Percentiles rank a stretch among this genome's conserved stretches.
phyloP scores from a whole-genome alignment of 2,329 filamentous ascomycete genomes.

The Colletotrichum phormii region DNA sequence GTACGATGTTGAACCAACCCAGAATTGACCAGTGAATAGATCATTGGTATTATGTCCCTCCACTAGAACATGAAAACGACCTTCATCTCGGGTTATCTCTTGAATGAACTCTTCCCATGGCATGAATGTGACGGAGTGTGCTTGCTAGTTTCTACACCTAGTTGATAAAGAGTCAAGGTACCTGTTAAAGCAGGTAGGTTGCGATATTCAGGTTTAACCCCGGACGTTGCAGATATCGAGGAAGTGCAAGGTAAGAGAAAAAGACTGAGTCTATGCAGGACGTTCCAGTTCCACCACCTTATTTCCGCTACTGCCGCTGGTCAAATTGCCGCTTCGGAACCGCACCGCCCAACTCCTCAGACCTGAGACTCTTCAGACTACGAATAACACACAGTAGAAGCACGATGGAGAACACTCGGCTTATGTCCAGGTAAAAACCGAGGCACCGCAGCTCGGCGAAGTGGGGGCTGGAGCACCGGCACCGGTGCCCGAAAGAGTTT shows the following conservation, averaged over 20 bases:
- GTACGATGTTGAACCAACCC: no score
- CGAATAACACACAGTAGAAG: neutral
- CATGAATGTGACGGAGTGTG: no score
- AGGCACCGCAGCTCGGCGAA: neutral
- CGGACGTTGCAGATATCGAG: neutral
- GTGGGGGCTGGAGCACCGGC: neutral
- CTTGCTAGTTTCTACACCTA: no score
- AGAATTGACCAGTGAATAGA: no score
- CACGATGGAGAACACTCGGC: neutral
- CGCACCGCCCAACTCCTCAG: neutral
- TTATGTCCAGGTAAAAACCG: neutral
- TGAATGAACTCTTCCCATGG: no score
- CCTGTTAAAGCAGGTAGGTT: neutral
- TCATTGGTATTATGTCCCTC: no score
- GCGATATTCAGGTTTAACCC: neutral
- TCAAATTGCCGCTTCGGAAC: neutral
- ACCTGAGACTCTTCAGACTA: no score
- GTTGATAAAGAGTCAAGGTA: neutral
- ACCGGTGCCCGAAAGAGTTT: neutral
- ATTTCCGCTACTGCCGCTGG: constrained; percentile 2
- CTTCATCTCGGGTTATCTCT: no score
- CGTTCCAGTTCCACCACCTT: neutral
- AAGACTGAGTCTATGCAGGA: neutral
- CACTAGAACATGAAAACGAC: no score
- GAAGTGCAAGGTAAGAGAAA: neutral